Percentiles rank a stretch among this genome's conserved stretches.
Conservation (phyloP, 2,329 filamentous ascomycete species). For the Monilinia fructicola region DNA sequence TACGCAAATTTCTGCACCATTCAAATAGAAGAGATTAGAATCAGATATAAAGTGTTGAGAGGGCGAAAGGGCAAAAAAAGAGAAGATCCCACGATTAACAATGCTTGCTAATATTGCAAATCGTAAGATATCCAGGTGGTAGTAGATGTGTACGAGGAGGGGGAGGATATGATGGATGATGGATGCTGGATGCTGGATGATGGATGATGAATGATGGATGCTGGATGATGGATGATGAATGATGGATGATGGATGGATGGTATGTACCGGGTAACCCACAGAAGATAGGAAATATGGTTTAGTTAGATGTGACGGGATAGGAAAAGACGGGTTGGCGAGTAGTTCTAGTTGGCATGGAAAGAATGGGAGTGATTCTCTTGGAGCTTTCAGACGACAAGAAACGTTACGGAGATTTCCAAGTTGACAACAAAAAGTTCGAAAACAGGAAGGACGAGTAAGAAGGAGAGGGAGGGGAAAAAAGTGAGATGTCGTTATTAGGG, state of each 20-base stretch:
- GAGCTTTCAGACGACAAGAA: conserved; percentile 15
- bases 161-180: neutral
- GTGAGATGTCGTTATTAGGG: conserved; percentile 23
- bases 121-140: conserved; percentile 12
- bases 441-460: conserved; percentile 7
- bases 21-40: conserved; percentile 15
- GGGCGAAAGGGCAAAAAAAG: neutral
- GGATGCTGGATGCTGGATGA: too few species aligned
- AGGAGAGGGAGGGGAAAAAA: conserved; percentile 14
- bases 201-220: too few species aligned
- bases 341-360: conserved; percentile 14
- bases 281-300: conserved; percentile 17
- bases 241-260: too few species aligned
- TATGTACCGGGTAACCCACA: conserved; percentile 7
- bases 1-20: conserved; percentile 19
- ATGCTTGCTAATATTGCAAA: conserved; percentile 5
- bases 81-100: neutral
- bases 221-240: too few species aligned
- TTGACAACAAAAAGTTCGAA: conserved; percentile 9
- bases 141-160: neutral
- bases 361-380: neutral
- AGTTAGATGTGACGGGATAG: conserved; percentile 9
- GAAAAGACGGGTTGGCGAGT: conserved; percentile 11
- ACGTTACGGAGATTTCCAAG: conserved; percentile 12
- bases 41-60: neutral